Conservation (phyloP, 1,139 yeast species). For the Entelexis sorbosivorans region DNA sequence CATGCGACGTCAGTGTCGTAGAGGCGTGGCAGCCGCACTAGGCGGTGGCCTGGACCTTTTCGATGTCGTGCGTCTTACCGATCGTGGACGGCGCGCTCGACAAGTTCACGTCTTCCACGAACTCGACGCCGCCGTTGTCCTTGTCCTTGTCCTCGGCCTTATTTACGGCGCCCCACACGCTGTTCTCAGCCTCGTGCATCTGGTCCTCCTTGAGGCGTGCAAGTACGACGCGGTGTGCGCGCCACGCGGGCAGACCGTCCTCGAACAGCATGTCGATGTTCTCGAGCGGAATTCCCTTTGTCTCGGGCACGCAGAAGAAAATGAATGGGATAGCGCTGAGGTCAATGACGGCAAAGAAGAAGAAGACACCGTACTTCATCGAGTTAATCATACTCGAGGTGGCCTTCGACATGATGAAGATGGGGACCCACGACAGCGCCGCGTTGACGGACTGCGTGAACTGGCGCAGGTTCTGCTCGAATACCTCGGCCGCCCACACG, state of each 20-base stretch:
- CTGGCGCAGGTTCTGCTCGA: constrained; percentile 40
- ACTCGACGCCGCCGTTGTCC: constrained; percentile 4
- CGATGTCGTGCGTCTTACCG: background rate
- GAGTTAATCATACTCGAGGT: constrained; percentile 15
- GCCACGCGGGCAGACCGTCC: constrained; percentile 23
- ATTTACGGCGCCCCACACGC: constrained; percentile 9
- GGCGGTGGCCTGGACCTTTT: background rate
- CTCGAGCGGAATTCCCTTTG: constrained; percentile 56
- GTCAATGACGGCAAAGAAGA: constrained; percentile 23
- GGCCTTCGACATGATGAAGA: constrained; percentile 27
- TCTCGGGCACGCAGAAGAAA: constrained; percentile 50
- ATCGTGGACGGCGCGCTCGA: background rate
- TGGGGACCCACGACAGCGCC: constrained; percentile 43
- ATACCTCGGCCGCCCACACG: constrained; percentile 45
- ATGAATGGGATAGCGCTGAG: constrained; percentile 30
- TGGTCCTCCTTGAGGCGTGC: constrained; percentile 12
- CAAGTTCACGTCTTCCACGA: constrained; percentile 8
- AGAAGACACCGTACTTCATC: constrained; percentile 17
- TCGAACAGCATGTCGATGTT: constrained; percentile 50
- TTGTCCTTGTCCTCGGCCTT: background rate
- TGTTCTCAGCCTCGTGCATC: constrained; percentile 8
- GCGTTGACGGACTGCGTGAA: constrained; percentile 45
- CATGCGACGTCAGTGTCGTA: too few relatives aligned
- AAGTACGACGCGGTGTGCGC: constrained; percentile 25
- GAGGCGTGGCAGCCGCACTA: too few relatives aligned